These are phyloP conservation scores for Candida glaebosa DNA, from an alignment of 805 yeast genomes.

Conservation along the genomic window DNA sequence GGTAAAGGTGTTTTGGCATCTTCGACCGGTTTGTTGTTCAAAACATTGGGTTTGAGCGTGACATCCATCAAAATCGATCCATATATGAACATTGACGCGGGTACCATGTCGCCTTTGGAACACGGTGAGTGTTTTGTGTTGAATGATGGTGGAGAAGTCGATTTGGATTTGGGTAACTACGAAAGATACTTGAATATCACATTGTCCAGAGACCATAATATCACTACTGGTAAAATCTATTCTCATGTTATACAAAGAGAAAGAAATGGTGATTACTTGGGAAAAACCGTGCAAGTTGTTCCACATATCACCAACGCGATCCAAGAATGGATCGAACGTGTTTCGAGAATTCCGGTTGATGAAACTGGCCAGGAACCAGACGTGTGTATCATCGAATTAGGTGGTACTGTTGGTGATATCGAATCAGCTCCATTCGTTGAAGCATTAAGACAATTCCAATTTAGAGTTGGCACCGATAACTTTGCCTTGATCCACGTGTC, in stretches of 20 bases:
- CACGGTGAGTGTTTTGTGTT: conserved; percentile 98
- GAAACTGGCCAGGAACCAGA: conserved; percentile 85
- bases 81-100: conserved; percentile 98
- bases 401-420: conserved; percentile 99
- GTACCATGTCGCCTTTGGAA: conserved; percentile 98
- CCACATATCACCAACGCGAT: conserved; percentile 97
- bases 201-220: conserved; percentile 89
- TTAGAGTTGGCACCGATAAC: conserved; percentile 90
- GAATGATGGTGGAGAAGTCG: conserved; percentile 99
- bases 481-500: conserved; percentile 97
- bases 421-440: conserved; percentile 99
- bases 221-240: conserved; percentile 97
- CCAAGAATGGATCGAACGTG: conserved; percentile 98
- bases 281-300: conserved; percentile 99
- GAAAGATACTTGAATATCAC: conserved; percentile 95
- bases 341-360: conserved; percentile 89
- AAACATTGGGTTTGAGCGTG: conserved; percentile 90
- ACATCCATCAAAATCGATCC: conserved; percentile 99
- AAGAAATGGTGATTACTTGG: conserved; percentile 95
- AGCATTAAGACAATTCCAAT: conserved; percentile 98
- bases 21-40: conserved; percentile 90
- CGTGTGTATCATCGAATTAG: conserved; percentile 93
- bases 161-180: conserved; percentile 95
- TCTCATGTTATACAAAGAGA: conserved; percentile 91
- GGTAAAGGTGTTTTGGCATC: conserved; percentile 99